Evolutionary conservation across 495 filamentous ascomycete species (phyloP).

Genomic region (Evansstolkia leycettana): DNA sequence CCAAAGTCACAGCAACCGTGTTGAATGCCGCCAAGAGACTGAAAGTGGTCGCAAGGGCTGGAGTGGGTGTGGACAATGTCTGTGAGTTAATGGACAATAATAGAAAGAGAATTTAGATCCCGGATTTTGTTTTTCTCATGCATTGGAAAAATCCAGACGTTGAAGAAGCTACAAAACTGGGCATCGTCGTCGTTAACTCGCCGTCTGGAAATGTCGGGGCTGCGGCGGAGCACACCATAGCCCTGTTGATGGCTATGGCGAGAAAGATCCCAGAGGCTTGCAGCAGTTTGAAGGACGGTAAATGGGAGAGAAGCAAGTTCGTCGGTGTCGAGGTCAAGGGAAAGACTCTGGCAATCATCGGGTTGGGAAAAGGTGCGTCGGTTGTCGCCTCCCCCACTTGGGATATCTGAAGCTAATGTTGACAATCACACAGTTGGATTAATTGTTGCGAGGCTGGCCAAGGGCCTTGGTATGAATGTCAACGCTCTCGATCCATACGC

Average conservation of each 20-base stretch:
- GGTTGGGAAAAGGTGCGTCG: slow-evolving; percentile 48
- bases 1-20: slow-evolving; percentile 50
- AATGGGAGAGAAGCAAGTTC: slow-evolving; percentile 57
- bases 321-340: slow-evolving; percentile 60
- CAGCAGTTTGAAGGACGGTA: slow-evolving; percentile 42
- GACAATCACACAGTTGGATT: slow-evolving; percentile 39
- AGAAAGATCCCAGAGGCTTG: slow-evolving; percentile 51
- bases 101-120: background rate
- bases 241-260: slow-evolving; percentile 52
- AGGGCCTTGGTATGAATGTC: slow-evolving; percentile 56
- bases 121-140: background rate
- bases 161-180: slow-evolving; percentile 46
- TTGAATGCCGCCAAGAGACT: slow-evolving; percentile 46
- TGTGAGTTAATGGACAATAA: slow-evolving; percentile 8
- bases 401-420: too few relatives aligned
- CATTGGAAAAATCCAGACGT: slow-evolving; percentile 33
- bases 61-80: slow-evolving; percentile 68
- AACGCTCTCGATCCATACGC: slow-evolving; percentile 58
- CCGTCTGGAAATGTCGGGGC: slow-evolving; percentile 59
- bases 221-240: slow-evolving; percentile 58
- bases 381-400: background rate
- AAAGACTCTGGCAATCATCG: slow-evolving; percentile 55
- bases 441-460: slow-evolving; percentile 56
- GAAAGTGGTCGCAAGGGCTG: slow-evolving; percentile 61
- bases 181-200: slow-evolving; percentile 60